Evolutionary conservation across 352 stramenopile species (phyloP).

Genomic region (Pythium pectinolyticum): DNA sequence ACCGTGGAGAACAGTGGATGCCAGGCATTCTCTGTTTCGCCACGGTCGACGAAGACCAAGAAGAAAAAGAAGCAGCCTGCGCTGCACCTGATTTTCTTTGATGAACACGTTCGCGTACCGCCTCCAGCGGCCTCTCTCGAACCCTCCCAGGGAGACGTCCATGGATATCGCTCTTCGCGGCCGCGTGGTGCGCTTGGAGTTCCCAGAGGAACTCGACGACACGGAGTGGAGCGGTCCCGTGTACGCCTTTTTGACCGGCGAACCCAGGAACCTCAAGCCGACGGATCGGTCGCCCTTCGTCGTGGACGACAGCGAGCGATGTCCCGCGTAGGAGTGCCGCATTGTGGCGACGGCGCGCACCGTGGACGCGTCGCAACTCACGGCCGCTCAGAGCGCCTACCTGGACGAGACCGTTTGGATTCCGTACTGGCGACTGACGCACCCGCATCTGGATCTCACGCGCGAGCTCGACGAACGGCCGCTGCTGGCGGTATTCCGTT

Average conservation of each 20-base stretch:
- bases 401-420: conserved; percentile 2
- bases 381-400: background rate
- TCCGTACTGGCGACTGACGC: background rate
- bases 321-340: background rate
- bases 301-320: background rate
- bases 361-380: background rate
- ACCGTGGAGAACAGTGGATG: too few relatives aligned
- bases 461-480: too few relatives aligned
- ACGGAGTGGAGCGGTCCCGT: background rate
- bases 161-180: background rate
- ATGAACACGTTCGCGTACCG: background rate
- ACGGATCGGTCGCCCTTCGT: background rate
- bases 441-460: background rate
- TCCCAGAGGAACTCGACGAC: background rate
- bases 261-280: background rate
- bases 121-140: background rate
- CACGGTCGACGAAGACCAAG: too few relatives aligned
- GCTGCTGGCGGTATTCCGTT: too few relatives aligned
- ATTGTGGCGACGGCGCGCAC: background rate
- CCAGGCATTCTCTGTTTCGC: too few relatives aligned
- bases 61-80: background rate
- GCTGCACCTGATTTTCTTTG: background rate
- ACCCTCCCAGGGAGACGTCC: background rate
- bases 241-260: background rate
- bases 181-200: background rate